Base-by-base conservation (phyloP, 345 rosid genomes). In the Arabidopsis thaliana region DNA sequence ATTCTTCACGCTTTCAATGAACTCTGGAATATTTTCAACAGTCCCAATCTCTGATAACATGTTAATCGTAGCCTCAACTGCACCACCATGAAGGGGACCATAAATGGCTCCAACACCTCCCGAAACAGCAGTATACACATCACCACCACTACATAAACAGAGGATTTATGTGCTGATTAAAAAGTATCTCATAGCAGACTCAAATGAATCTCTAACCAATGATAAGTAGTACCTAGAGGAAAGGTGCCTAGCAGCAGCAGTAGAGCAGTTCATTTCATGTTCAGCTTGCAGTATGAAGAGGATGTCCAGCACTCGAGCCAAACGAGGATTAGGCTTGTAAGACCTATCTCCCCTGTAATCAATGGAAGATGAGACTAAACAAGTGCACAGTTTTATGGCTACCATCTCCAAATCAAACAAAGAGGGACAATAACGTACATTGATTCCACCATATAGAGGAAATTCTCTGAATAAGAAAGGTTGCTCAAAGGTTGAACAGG, bases 11-110 rank as follows among this genome's bases (percentile, higher is more conserved):
- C 88, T 88, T 73, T 89, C 89, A 13, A 92, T 85, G 74, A 90
- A 92, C 46, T 77, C 88, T 3, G 98, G 96, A 77, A 95, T 95
- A 75, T 92, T 95, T 37, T 90, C 97, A 76, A 89, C 94, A 7
- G 80, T 78, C 65, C 93, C 97, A 70, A 94, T 92, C 83, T 88
- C 97, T 69, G 66, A 76, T 67, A 95, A 83, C 96, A 95, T 95
- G 87, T 89, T 95, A 69, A 85, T 86, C 76, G 92, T 96, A 58
- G 94, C 97, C 87, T 95, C 99, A 77, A 87, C 81, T 48, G 99
- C 96, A 7, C 97, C 99, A 49, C 99, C 99, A 79, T 95, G 99
- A 79, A 95, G 97, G 46, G 97, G 98, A 64, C 99, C 98, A 71
- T 88, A 90, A 6, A 95, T 62, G 28, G 97, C 98, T 73, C 96